A percentile compares a stretch with the other conserved stretches of the same genome.
Evolutionary conservation across 345 rosid species (phyloP).

Genomic region (Geranium rotundifolium): DNA sequence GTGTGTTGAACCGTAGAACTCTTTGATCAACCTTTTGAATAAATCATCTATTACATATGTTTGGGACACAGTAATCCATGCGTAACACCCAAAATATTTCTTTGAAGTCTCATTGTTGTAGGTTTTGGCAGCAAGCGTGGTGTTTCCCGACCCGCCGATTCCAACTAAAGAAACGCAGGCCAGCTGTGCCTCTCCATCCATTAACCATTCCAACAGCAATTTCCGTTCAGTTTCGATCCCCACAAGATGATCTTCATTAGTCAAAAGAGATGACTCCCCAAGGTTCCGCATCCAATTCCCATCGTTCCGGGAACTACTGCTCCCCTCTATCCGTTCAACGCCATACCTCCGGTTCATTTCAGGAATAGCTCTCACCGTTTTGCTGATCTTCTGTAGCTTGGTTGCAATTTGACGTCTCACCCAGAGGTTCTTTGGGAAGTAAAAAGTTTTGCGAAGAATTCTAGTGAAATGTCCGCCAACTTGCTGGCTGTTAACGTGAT

Average conservation of each 20-base stretch:
- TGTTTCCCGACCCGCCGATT: slow-evolving; percentile 18
- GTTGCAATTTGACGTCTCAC: slow-evolving; percentile 17
- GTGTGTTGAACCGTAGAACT: background rate
- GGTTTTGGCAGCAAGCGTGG: slow-evolving; percentile 12
- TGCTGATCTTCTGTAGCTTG: slow-evolving; percentile 17
- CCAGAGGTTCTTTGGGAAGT: slow-evolving; percentile 17
- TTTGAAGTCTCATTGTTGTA: slow-evolving; percentile 10
- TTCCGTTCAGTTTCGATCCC: slow-evolving; percentile 23
- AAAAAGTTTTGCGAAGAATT: slow-evolving; percentile 7
- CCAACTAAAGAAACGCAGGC: slow-evolving; percentile 14
- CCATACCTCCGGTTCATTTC: slow-evolving; percentile 20
- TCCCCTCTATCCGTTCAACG: slow-evolving; percentile 2
- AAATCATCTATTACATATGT: background rate
- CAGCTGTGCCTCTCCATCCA: slow-evolving; percentile 1
- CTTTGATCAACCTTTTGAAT: slow-evolving; percentile 4
- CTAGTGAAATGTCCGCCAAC: background rate
- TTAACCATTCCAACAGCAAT: slow-evolving; percentile 12
- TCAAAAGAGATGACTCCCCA: slow-evolving; percentile 21
- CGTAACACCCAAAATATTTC: slow-evolving; percentile 9
- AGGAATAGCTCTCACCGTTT: slow-evolving; percentile 14
- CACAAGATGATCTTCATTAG: slow-evolving; percentile 23
- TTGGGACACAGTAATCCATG: slow-evolving; percentile 11
- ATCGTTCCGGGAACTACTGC: background rate
- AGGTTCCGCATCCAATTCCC: slow-evolving; percentile 9
- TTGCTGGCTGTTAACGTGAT: slow-evolving; percentile 13